phyloP scores from a whole-genome alignment of 1,139 yeast species.

The Magnusiomyces tetraspermus region DNA sequence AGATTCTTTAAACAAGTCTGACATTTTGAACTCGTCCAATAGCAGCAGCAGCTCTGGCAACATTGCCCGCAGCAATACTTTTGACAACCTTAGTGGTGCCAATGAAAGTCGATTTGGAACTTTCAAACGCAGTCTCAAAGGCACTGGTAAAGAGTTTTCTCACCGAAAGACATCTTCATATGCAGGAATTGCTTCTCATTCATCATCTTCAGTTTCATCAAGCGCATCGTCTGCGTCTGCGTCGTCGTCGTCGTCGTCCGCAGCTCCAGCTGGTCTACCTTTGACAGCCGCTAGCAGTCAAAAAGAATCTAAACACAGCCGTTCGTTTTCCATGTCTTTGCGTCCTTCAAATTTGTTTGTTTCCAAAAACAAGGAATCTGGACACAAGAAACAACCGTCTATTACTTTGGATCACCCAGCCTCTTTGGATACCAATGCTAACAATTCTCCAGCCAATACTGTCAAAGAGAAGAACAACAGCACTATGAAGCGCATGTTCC shows the following conservation, averaged over 20 bases:
- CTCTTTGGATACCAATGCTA: too few species aligned
- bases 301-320: background rate
- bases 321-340: constrained; percentile 4
- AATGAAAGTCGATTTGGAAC: background rate
- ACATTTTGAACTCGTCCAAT: background rate
- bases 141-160: background rate
- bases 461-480: too few species aligned
- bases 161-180: background rate
- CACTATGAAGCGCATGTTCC: background rate
- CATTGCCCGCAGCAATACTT: background rate
- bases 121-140: background rate
- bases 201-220: background rate
- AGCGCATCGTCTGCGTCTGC: background rate
- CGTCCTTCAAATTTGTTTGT: background rate
- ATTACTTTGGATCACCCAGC: background rate
- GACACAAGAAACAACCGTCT: background rate
- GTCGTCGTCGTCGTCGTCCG: background rate
- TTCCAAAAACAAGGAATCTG: background rate
- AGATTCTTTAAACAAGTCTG: background rate
- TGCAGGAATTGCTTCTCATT: background rate
- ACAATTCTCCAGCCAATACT: too few species aligned
- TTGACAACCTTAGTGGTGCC: background rate
- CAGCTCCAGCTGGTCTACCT: background rate
- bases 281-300: background rate
- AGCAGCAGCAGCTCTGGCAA: too few species aligned